phyloP scores from a whole-genome alignment of 2,329 filamentous ascomycete genomes.

The Ophiocordyceps sinensis region DNA sequence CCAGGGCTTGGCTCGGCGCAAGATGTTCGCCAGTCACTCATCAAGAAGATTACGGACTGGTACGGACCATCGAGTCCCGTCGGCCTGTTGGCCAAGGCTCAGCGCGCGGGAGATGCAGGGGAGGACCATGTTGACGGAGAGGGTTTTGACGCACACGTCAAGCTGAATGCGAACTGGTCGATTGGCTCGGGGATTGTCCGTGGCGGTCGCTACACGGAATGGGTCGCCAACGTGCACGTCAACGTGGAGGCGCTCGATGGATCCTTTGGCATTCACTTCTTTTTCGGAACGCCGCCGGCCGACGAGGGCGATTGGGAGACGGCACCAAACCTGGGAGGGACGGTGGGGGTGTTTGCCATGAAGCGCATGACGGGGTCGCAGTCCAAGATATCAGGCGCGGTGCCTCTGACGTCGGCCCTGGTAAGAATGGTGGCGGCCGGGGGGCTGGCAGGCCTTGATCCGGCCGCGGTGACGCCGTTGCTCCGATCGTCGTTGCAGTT shows the following conservation, averaged over 20 bases:
- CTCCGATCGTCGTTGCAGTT: slow-evolving; percentile 24
- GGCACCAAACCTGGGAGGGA: slow-evolving; percentile 44
- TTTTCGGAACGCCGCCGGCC: slow-evolving; percentile 40
- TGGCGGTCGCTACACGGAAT: slow-evolving; percentile 40
- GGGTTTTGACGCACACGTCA: slow-evolving; percentile 11
- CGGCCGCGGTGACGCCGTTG: slow-evolving; percentile 23
- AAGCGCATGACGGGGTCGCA: slow-evolving; percentile 16
- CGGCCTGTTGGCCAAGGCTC: slow-evolving; percentile 6
- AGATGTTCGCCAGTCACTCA: slow-evolving; percentile 17
- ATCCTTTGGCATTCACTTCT: slow-evolving; percentile 51
- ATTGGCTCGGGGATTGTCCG: slow-evolving; percentile 17
- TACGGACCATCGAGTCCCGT: slow-evolving; percentile 19
- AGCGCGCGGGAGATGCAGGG: neutral
- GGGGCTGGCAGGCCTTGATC: slow-evolving; percentile 21
- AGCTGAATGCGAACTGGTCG: slow-evolving; percentile 9
- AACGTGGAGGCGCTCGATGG: slow-evolving; percentile 44
- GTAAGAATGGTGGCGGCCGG: slow-evolving; percentile 24
- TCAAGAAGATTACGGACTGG: slow-evolving; percentile 37
- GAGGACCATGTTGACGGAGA: neutral
- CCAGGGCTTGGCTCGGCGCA: slow-evolving; percentile 9
- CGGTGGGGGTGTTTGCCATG: slow-evolving; percentile 41
- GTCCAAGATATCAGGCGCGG: slow-evolving; percentile 29
- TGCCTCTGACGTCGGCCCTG: slow-evolving; percentile 36
- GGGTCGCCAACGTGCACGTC: slow-evolving; percentile 52
- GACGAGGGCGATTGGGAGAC: slow-evolving; percentile 34